Evolutionary conservation across 2,329 filamentous ascomycete genomes (phyloP).

Genomic region (Cladosporium sp.): DNA sequence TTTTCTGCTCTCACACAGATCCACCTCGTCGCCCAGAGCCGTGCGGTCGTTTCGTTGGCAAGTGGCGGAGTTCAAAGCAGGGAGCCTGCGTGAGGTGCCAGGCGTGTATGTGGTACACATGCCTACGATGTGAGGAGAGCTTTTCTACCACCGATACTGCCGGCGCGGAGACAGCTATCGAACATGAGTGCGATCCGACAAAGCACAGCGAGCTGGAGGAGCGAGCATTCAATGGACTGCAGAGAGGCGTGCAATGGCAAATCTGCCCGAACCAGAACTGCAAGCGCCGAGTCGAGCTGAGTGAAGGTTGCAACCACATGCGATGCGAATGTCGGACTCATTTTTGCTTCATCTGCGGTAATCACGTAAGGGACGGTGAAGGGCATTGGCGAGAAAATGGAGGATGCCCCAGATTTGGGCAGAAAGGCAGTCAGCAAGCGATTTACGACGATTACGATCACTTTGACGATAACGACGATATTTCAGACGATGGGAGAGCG

Average conservation of each 20-base stretch:
- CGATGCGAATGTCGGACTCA: conserved; percentile 17
- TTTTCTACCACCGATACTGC: neutral
- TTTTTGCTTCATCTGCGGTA: conserved; percentile 20
- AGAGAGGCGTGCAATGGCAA: conserved; percentile 16
- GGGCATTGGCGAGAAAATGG: conserved; percentile 3
- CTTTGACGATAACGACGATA: conserved; percentile 1
- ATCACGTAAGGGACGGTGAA: neutral
- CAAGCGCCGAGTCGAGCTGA: conserved; percentile 12
- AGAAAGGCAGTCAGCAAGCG: neutral
- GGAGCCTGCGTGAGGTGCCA: neutral
- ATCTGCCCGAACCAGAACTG: conserved; percentile 16
- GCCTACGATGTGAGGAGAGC: conserved; percentile 4
- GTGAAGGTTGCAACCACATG: conserved; percentile 20
- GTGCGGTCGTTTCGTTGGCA: conserved; percentile 6
- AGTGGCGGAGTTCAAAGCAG: neutral
- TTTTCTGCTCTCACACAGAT: conserved; percentile 12
- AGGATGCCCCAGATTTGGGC: conserved; percentile 6
- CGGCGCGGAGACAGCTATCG: neutral
- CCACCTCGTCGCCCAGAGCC: neutral
- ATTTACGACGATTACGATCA: conserved; percentile 1
- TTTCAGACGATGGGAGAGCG: neutral
- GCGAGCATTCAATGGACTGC: conserved; percentile 13
- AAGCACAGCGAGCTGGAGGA: neutral
- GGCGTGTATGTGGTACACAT: conserved; percentile 11
- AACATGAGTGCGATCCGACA: conserved; percentile 14